Percentiles rank a stretch among this genome's conserved stretches.
Evolutionary conservation across 83 land plant species (phyloP).

Genomic region (Thuja plicata): DNA sequence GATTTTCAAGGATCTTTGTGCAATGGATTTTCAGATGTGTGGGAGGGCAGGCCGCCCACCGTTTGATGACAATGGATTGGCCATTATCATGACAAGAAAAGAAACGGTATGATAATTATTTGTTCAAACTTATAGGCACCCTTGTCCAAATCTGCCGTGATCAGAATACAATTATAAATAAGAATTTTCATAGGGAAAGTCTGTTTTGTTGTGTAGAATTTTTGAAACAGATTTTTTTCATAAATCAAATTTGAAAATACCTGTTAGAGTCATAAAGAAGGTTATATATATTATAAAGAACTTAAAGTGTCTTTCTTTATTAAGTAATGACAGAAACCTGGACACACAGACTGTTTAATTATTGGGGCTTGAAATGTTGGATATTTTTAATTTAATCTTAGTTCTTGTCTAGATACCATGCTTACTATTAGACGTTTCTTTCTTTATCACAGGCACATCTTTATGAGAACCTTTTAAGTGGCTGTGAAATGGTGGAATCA

Average conservation of each 20-base stretch:
- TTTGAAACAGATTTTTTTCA: neutral
- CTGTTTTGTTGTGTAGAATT: neutral
- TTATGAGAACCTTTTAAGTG: constrained; percentile 94
- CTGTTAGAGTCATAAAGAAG: neutral
- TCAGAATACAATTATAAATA: neutral
- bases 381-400: neutral
- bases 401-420: neutral
- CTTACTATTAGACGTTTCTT: neutral
- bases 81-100: constrained; percentile 91
- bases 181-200: neutral
- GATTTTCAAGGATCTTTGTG: constrained; percentile 2
- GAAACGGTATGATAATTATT: constrained; percentile 61
- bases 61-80: constrained; percentile 92
- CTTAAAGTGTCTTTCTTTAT: neutral
- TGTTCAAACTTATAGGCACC: neutral
- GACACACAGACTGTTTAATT: neutral
- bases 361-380: neutral
- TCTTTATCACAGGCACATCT: constrained; percentile 70
- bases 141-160: neutral
- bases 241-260: neutral
- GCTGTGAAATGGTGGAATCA: constrained; percentile 97
- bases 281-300: neutral
- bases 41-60: constrained; percentile 99
- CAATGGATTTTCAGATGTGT: constrained; percentile 73
- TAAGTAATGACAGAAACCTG: neutral